Conservation (phyloP, 495 filamentous ascomycete genomes). For the Schizothecium vesticola region DNA sequence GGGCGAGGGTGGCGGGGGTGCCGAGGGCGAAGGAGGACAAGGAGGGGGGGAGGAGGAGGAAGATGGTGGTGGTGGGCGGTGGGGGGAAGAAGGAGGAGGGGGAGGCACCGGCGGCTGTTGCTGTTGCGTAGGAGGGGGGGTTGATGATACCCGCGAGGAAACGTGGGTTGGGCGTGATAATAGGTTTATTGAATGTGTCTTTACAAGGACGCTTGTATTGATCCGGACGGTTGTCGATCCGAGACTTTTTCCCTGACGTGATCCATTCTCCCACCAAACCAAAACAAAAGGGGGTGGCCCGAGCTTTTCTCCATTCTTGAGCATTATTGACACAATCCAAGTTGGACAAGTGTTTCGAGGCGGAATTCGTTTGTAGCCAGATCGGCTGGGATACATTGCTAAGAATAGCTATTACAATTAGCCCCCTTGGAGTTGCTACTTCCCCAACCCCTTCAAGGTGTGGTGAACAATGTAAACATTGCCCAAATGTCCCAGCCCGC, state of each 20-base stretch:
- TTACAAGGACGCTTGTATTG: too few relatives aligned
- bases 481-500: background rate
- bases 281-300: background rate
- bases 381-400: background rate
- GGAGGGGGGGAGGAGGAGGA: constrained; percentile 4
- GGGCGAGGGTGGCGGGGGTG: constrained; percentile 20
- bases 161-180: background rate
- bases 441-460: background rate
- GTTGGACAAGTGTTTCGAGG: too few relatives aligned
- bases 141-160: background rate
- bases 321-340: too few relatives aligned
- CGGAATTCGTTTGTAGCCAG: too few relatives aligned
- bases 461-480: background rate
- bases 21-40: constrained; percentile 16
- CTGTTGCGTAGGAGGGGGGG: background rate
- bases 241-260: too few relatives aligned
- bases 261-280: background rate
- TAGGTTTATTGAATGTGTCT: background rate
- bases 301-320: background rate
- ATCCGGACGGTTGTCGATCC: too few relatives aligned
- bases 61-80: background rate
- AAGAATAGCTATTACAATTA: background rate
- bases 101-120: background rate
- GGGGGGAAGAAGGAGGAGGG: background rate
- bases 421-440: background rate